Percentiles rank a stretch among this genome's conserved stretches.
Evolutionary conservation across 2,329 filamentous ascomycete species (phyloP).

Genomic region (Hymenoscyphus linearis): DNA sequence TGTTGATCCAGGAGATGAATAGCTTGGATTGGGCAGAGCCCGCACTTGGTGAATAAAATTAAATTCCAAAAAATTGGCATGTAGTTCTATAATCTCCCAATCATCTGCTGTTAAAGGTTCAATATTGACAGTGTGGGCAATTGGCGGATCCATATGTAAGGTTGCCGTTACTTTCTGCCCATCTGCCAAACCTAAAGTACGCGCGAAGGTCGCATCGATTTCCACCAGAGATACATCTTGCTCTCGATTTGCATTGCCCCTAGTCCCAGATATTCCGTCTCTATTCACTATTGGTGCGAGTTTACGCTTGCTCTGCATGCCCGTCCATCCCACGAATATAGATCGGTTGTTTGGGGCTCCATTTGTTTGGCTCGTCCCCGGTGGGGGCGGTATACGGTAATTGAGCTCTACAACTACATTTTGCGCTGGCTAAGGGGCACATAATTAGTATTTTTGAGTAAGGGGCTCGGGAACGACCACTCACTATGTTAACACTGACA

Average conservation of each 20-base stretch:
- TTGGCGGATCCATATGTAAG: slow-evolving; percentile 83
- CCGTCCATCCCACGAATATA: slow-evolving; percentile 91
- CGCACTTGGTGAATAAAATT: slow-evolving; percentile 92
- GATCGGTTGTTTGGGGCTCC: slow-evolving; percentile 54
- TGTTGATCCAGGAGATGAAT: slow-evolving; percentile 46
- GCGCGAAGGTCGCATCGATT: slow-evolving; percentile 79
- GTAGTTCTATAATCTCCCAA: slow-evolving; percentile 98
- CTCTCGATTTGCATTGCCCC: slow-evolving; percentile 56
- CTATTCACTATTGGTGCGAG: slow-evolving; percentile 66
- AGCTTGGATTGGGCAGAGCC: slow-evolving; percentile 81
- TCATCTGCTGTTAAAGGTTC: slow-evolving; percentile 92
- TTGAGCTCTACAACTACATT: slow-evolving; percentile 93
- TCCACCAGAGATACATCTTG: slow-evolving; percentile 76
- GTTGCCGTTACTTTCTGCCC: slow-evolving; percentile 69
- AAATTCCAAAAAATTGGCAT: slow-evolving; percentile 90
- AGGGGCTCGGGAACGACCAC: no score
- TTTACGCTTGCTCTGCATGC: slow-evolving; percentile 89
- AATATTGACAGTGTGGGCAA: slow-evolving; percentile 93
- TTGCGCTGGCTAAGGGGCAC: slow-evolving; percentile 64
- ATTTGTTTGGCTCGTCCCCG: slow-evolving; percentile 42
- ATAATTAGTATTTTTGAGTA: neutral
- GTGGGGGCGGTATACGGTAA: slow-evolving; percentile 57
- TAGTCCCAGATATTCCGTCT: slow-evolving; percentile 61
- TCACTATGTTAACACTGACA: slow-evolving; percentile 83
- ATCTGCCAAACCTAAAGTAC: slow-evolving; percentile 69